These are phyloP conservation scores for Waltergamsia citrina DNA, from an alignment of 2,329 filamentous ascomycete genomes.

Conservation along the genomic window DNA sequence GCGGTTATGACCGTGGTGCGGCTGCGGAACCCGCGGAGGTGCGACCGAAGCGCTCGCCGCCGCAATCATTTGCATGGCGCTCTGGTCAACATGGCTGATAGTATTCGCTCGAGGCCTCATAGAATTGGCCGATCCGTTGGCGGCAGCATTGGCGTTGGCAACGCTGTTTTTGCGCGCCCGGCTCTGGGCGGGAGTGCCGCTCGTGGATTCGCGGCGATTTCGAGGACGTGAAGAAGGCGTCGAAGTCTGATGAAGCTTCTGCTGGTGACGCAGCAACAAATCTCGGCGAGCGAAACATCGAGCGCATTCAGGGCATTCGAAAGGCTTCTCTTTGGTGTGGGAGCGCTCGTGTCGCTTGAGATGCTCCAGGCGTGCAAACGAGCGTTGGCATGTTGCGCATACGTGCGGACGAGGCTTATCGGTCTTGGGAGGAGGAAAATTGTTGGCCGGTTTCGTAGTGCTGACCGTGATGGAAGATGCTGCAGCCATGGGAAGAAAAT, in stretches of 20 bases:
- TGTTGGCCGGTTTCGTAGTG: slow-evolving; percentile 27
- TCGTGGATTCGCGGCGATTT: slow-evolving; percentile 83
- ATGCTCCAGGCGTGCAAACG: slow-evolving; percentile 91
- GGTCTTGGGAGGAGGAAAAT: slow-evolving; percentile 79
- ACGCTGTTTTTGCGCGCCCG: slow-evolving; percentile 90
- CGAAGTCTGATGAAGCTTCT: slow-evolving; percentile 93
- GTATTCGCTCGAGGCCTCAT: slow-evolving; percentile 92
- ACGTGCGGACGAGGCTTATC: slow-evolving; percentile 96
- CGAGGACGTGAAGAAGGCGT: slow-evolving; percentile 80
- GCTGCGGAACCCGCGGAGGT: slow-evolving; percentile 37
- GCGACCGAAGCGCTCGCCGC: slow-evolving; percentile 39
- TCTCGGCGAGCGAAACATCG: slow-evolving; percentile 93
- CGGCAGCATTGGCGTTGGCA: slow-evolving; percentile 43
- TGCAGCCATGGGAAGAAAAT: slow-evolving; percentile 14
- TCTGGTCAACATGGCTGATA: slow-evolving; percentile 82
- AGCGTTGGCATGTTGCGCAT: slow-evolving; percentile 82
- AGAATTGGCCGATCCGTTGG: slow-evolving; percentile 35
- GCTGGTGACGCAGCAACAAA: slow-evolving; percentile 86
- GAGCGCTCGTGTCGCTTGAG: slow-evolving; percentile 94
- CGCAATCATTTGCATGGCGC: slow-evolving; percentile 63
- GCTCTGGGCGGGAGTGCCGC: slow-evolving; percentile 55
- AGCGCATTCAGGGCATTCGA: slow-evolving; percentile 90
- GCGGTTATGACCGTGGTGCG: slow-evolving; percentile 51
- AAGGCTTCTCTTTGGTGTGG: slow-evolving; percentile 98
- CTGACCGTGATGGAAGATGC: slow-evolving; percentile 44